Evolutionary conservation across 2,329 filamentous ascomycete genomes (phyloP).

Genomic region (Fonsecaea monophora): DNA sequence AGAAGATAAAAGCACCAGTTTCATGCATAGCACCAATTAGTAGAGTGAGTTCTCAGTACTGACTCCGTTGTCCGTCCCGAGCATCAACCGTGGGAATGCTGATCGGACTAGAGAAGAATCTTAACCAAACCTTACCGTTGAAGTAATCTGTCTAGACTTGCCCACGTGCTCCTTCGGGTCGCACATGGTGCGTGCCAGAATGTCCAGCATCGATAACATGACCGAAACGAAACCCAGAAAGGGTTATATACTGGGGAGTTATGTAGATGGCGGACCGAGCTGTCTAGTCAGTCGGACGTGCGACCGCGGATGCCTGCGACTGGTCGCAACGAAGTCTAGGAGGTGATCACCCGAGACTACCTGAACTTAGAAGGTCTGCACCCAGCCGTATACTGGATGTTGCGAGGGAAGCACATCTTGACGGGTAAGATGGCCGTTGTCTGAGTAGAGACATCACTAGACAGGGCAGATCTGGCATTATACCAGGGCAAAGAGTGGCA

Average conservation of each 20-base stretch:
- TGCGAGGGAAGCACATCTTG: neutral
- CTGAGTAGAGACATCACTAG: neutral
- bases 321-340: neutral
- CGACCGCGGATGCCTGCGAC: neutral
- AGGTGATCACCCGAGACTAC: neutral
- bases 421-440: neutral
- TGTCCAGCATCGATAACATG: neutral
- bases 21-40: neutral
- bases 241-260: neutral
- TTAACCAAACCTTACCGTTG: neutral
- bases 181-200: neutral
- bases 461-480: neutral
- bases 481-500: neutral
- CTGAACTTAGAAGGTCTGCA: neutral
- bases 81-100: neutral
- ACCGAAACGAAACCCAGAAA: neutral
- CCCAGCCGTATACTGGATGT: neutral
- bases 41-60: neutral
- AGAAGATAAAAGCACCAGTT: neutral
- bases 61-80: neutral
- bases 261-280: neutral
- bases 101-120: neutral
- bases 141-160: neutral
- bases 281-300: neutral
- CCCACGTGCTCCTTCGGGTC: neutral